A percentile compares a stretch with the other conserved stretches of the same genome.
Conservation (phyloP, 176 grass and related monocot species). For the Sorghum bicolor region Sorghum_bicolor_NCBIv3 NC_012877.2:62117501-62118000, state of each 20-base stretch:
- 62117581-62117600: neutral
- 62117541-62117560: neutral
- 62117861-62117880: neutral
- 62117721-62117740: conserved; percentile 2
- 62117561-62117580: neutral
- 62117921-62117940: neutral
- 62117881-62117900: neutral
- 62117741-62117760: neutral
- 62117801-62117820: conserved; percentile 59
- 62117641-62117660: neutral
- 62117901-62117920: neutral
- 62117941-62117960: conserved; percentile 12
- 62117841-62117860: conserved; percentile 37
- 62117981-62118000: neutral
- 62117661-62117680: neutral
- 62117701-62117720: neutral
- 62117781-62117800: conserved; percentile 49
- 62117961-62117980: neutral
- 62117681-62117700: neutral
- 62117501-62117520: neutral
- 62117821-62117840: conserved; percentile 35
- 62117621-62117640: neutral
- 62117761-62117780: conserved; percentile 51
- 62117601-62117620: neutral
- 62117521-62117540: neutral